Conservation (phyloP, 306 rosid species). For the Sicyos edulis region DNA sequence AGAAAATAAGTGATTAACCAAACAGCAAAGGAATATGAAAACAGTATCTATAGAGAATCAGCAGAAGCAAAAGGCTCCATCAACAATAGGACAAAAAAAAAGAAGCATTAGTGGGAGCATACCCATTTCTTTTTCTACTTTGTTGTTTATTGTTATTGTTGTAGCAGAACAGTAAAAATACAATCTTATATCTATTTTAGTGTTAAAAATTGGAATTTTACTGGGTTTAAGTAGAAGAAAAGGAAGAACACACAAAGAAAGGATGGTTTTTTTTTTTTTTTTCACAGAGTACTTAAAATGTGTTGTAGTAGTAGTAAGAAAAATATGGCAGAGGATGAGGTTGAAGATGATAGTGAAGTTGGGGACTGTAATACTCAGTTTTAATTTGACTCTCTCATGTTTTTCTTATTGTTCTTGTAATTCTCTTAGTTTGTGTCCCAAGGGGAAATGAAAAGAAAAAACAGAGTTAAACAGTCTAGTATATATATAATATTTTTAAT, state of each 20-base stretch:
- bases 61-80: conserved; percentile 22
- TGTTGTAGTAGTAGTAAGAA: conserved; percentile 34
- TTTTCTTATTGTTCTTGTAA: neutral
- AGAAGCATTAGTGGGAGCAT: conserved; percentile 34
- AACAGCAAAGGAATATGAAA: conserved; percentile 7
- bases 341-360: neutral
- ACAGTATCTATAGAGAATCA: conserved; percentile 21
- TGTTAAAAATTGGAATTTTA: conserved; percentile 62
- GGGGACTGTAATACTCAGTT: conserved; percentile 36
- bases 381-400: neutral
- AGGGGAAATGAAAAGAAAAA: no score
- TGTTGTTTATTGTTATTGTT: conserved; percentile 36
- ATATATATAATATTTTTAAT: no score
- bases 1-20: neutral
- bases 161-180: conserved; percentile 22
- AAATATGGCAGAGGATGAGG: conserved; percentile 22
- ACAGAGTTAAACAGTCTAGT: no score
- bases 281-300: conserved; percentile 26
- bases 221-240: conserved; percentile 33
- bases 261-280: neutral
- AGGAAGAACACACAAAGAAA: conserved; percentile 19
- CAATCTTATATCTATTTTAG: conserved; percentile 41
- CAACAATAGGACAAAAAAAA: conserved; percentile 52
- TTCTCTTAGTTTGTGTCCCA: no score
- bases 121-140: conserved; percentile 33